Evolutionary conservation across 1,284 basidiomycete genomes (phyloP).

Genomic region (Tilletia setariae): DNA sequence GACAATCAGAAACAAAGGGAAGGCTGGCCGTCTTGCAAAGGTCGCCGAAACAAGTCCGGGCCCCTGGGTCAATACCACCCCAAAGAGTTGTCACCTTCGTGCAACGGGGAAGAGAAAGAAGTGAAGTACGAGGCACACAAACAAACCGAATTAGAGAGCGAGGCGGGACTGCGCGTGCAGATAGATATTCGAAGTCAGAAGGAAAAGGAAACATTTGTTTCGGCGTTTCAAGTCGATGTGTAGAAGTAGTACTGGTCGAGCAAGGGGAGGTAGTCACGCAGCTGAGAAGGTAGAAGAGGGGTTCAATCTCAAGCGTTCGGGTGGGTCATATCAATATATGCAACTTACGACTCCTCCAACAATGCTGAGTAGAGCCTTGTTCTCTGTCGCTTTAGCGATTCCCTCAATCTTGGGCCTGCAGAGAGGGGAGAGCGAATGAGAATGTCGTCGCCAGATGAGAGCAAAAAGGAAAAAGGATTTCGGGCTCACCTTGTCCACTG

Average conservation of each 20-base stretch:
- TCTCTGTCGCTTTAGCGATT: slow-evolving; percentile 62
- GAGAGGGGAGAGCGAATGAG: slow-evolving; percentile 56
- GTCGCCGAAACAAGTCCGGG: no score
- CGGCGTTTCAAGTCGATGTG: slow-evolving; percentile 29
- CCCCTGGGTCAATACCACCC: no score
- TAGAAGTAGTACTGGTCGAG: slow-evolving; percentile 93
- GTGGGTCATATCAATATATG: neutral
- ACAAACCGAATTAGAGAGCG: neutral
- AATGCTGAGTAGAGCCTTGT: slow-evolving; percentile 70
- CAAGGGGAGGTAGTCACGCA: slow-evolving; percentile 85
- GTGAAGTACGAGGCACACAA: no score
- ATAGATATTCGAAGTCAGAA: neutral
- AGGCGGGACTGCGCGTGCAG: neutral
- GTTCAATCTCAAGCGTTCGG: neutral
- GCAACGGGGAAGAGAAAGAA: no score
- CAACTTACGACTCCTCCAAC: slow-evolving; percentile 63
- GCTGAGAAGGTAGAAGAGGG: slow-evolving; percentile 19
- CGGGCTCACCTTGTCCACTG: slow-evolving; percentile 69
- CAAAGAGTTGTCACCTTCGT: no score
- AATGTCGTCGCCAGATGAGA: slow-evolving; percentile 17
- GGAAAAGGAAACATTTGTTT: neutral
- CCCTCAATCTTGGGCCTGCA: slow-evolving; percentile 66
- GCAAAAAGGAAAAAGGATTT: neutral
- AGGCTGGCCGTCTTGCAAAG: no score
- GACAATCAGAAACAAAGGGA: no score